These are phyloP conservation scores for Flaveria robusta DNA, from an alignment of 129 eudicot genomes.

Conservation along the genomic window DNA sequence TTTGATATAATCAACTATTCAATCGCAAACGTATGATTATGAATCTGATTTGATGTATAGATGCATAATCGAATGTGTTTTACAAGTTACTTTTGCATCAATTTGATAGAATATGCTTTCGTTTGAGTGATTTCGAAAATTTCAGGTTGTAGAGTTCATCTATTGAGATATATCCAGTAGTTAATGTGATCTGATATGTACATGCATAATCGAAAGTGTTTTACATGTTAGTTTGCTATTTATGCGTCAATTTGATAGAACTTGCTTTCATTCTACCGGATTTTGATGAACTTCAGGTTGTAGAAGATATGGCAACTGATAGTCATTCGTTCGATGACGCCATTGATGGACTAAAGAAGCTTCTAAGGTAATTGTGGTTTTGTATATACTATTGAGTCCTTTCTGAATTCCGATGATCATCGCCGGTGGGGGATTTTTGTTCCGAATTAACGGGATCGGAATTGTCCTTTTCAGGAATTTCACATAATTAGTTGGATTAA, in stretches of 20 bases:
- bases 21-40: constrained; percentile 5
- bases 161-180: no score
- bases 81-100: background rate
- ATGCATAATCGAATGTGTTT: background rate
- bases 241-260: background rate
- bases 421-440: no score
- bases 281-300: constrained; percentile 46
- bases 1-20: background rate
- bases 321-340: constrained; percentile 67
- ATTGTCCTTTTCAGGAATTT: constrained; percentile 13
- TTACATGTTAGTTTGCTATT: background rate
- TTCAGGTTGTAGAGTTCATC: background rate
- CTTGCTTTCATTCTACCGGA: background rate
- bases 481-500: constrained; percentile 18
- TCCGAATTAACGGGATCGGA: constrained; percentile 26
- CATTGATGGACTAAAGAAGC: constrained; percentile 80
- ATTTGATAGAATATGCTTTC: constrained; percentile 1
- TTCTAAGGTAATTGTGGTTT: constrained; percentile 56
- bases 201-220: no score
- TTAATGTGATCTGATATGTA: no score
- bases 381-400: background rate
- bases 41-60: background rate
- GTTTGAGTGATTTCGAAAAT: constrained; percentile 1
- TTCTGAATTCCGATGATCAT: background rate
- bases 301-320: constrained; percentile 56